phyloP scores from a whole-genome alignment of 495 filamentous ascomycete genomes.

The Umbilicaria muhlenbergii region DNA sequence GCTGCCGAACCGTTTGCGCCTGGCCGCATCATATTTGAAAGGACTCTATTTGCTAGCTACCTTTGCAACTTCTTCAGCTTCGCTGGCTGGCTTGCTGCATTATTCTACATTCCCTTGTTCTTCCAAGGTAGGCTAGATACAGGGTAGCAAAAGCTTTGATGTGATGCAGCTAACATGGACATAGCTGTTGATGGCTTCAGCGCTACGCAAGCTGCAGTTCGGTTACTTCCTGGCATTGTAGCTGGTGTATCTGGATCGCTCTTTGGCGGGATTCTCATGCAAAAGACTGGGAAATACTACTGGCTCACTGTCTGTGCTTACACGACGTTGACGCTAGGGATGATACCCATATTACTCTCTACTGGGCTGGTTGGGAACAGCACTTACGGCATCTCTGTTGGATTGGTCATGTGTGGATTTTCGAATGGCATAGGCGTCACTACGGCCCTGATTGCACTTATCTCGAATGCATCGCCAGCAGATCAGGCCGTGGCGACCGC shows the following conservation, averaged over 20 bases:
- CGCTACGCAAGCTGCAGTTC: slow-evolving; percentile 47
- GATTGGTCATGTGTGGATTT: slow-evolving; percentile 38
- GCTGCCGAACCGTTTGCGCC: slow-evolving; percentile 69
- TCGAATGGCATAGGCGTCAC: slow-evolving; percentile 57
- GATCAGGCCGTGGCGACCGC: slow-evolving; percentile 73
- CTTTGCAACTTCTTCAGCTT: slow-evolving; percentile 66
- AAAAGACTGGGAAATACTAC: slow-evolving; percentile 63
- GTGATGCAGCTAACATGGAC: background rate
- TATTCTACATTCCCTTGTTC: slow-evolving; percentile 70
- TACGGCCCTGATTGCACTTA: slow-evolving; percentile 42
- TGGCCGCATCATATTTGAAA: slow-evolving; percentile 60
- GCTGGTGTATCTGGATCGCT: slow-evolving; percentile 52
- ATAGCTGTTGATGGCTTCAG: slow-evolving; percentile 41
- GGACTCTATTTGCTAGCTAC: slow-evolving; percentile 51
- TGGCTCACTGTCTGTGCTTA: slow-evolving; percentile 53
- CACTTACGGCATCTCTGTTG: slow-evolving; percentile 35
- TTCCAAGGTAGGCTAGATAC: slow-evolving; percentile 37
- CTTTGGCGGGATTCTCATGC: slow-evolving; percentile 55
- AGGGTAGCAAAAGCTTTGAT: background rate
- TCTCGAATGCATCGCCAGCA: slow-evolving; percentile 49
- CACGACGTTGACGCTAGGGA: slow-evolving; percentile 31
- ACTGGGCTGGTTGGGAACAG: slow-evolving; percentile 34
- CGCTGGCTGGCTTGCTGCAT: slow-evolving; percentile 41
- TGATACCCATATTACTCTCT: slow-evolving; percentile 40
- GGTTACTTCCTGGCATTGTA: slow-evolving; percentile 51